A percentile compares a stretch with the other conserved stretches of the same genome.
Conservation (phyloP, 345 rosid species). For the Linum tenue region DNA sequence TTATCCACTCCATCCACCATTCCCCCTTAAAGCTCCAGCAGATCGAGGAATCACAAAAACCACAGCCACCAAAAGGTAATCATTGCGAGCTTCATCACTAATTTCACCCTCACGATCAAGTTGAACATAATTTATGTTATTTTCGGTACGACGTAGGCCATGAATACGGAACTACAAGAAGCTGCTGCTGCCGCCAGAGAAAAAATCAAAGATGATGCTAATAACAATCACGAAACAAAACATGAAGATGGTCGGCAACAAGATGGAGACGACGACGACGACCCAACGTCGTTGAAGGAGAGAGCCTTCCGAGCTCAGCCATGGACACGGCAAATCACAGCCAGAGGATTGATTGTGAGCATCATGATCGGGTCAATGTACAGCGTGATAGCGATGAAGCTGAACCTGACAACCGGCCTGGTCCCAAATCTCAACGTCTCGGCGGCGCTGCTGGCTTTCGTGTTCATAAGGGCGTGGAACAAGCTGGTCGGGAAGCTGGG, state of each 20-base stretch:
- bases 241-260: not conserved
- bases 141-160: too few relatives aligned
- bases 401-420: slow-evolving; percentile 70
- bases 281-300: not conserved
- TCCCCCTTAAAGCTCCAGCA: too few relatives aligned
- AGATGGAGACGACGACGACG: not conserved
- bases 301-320: not conserved
- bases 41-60: too few relatives aligned
- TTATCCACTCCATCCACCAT: too few relatives aligned
- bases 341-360: slow-evolving; percentile 69
- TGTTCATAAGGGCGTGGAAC: slow-evolving; percentile 71
- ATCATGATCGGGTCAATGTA: slow-evolving; percentile 56
- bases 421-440: slow-evolving; percentile 80
- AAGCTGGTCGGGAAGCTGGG: slow-evolving; percentile 63
- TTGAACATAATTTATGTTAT: too few relatives aligned
- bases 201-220: not conserved
- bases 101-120: too few relatives aligned
- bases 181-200: not conserved
- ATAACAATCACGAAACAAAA: not conserved
- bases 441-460: slow-evolving; percentile 80
- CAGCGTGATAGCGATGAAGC: slow-evolving; percentile 84
- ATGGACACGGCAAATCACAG: slow-evolving; percentile 68
- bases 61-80: too few relatives aligned
- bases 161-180: too few relatives aligned
- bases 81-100: too few relatives aligned